These are phyloP conservation scores for Daphne laureola DNA, from an alignment of 441 rosid genomes.

Conservation along the genomic window DNA sequence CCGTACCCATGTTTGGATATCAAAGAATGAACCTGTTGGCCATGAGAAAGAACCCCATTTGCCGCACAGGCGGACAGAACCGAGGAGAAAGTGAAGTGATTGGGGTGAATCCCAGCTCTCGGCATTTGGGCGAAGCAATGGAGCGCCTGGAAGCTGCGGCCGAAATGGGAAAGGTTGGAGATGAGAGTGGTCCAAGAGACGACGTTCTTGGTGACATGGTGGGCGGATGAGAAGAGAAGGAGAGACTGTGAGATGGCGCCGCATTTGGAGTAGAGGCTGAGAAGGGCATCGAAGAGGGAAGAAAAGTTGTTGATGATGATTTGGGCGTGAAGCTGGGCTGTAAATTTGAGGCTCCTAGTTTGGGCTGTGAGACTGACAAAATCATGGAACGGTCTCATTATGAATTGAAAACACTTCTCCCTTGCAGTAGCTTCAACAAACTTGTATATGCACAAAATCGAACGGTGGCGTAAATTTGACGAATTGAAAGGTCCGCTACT, in stretches of 20 bases:
- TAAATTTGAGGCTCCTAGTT: slow-evolving; percentile 23
- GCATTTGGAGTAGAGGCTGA: slow-evolving; percentile 26
- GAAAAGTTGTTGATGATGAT: slow-evolving; percentile 19
- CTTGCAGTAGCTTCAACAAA: no score
- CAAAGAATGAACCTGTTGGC: slow-evolving; percentile 22
- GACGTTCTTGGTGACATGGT: slow-evolving; percentile 15
- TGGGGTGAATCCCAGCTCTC: slow-evolving; percentile 21
- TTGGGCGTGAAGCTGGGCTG: slow-evolving; percentile 31
- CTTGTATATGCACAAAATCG: no score
- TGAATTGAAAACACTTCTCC: no score
- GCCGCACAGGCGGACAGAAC: slow-evolving; percentile 22
- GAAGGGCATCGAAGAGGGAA: slow-evolving; percentile 35
- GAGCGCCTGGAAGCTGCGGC: slow-evolving; percentile 20
- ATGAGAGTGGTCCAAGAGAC: slow-evolving; percentile 31
- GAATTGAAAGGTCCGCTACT: no score
- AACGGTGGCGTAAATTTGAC: no score
- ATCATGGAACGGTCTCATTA: not conserved
- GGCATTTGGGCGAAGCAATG: slow-evolving; percentile 24
- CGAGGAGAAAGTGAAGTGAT: slow-evolving; percentile 27
- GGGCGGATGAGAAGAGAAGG: slow-evolving; percentile 25
- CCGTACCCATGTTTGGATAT: slow-evolving; percentile 18
- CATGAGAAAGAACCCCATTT: slow-evolving; percentile 11
- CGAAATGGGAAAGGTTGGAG: slow-evolving; percentile 18
- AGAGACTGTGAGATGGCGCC: slow-evolving; percentile 20
- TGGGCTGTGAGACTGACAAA: slow-evolving; percentile 17